Base-by-base conservation (phyloP, 305 asterid species). In the Plantago coronopus region DNA sequence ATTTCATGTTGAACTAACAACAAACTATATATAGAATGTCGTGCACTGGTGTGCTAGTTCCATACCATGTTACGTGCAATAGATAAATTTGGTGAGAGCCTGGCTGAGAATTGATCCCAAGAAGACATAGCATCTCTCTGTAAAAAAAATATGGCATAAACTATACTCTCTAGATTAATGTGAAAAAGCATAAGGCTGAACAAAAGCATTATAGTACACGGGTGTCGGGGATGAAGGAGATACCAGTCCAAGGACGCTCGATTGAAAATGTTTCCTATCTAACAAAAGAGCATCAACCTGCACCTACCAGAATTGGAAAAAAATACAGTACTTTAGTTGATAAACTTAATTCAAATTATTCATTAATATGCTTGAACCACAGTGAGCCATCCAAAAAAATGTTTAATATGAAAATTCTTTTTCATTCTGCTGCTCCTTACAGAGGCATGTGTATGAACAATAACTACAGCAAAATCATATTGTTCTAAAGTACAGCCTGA, bases 41-140 rank as follows among this genome's bases (percentile, higher is more conserved):
- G 42, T 56, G 69, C 59, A 51, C 14, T 44, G 34, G 45, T 34
- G 64, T 19, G 45, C 19, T 47, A 56, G 65, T 54, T 65, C 38
- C 79, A 57, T 82, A 93, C 97, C 96, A 83, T 89, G 87, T 83
- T 83, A 68, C 74, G 85, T 46, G 94, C 79, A 70, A 93, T 72
- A 18, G 87, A 76, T 63, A 89, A 49, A 61, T 75, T 69, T 60
- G 95, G 79, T 69, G 99, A 89, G 61, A 93, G 80, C 79, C 93
- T 82, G 60, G 83, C 84, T 48, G 70, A 70, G 72, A 89, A 93
- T 83, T 87, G 97, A 67, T 69, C 76, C 79, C 69, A 83, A 60
- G 70, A 63, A 63, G 73, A 74, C 12, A 79, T 71, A 69, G 77
- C 74, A 63, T 78, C 84, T 75, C 73, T 76, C 94, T 85, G 82